Evolutionary conservation across 768 basidiomycete species (phyloP).

Genomic region (Lactarius hatsudake): DNA sequence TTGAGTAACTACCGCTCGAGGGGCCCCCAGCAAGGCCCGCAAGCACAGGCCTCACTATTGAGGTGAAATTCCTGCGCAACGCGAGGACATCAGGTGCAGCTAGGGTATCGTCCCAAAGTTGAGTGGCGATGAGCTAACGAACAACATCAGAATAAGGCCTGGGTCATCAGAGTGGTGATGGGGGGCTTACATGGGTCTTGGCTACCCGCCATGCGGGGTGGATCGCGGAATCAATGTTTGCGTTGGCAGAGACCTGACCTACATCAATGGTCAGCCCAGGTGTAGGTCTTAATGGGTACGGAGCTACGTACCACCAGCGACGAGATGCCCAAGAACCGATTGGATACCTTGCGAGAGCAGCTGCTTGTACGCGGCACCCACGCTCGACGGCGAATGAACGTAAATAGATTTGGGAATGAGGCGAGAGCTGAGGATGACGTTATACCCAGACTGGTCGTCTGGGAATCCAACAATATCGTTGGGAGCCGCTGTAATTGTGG

Average conservation of each 20-base stretch:
- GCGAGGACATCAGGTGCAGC: conserved; percentile 24
- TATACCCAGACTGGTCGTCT: conserved; percentile 21
- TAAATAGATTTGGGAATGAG: conserved; percentile 19
- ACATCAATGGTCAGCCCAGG: background rate
- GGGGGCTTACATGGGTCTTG: conserved; percentile 37
- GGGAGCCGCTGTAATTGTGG: conserved; percentile 9
- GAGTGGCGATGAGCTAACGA: conserved; percentile 4
- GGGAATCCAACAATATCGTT: conserved; percentile 12
- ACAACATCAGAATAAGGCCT: background rate
- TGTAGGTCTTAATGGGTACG: background rate
- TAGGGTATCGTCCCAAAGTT: conserved; percentile 2
- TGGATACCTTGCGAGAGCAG: conserved; percentile 16
- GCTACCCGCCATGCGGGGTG: conserved; percentile 39
- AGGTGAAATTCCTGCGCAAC: conserved; percentile 30
- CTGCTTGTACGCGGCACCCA: conserved; percentile 18
- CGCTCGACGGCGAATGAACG: background rate
- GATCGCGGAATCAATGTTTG: conserved; percentile 35
- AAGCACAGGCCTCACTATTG: conserved; percentile 32
- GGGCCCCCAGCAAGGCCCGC: conserved; percentile 31
- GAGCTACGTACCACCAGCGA: conserved; percentile 14
- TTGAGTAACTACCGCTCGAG: conserved; percentile 36
- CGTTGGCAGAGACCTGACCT: conserved; percentile 38
- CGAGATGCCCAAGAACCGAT: conserved; percentile 7
- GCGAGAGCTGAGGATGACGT: conserved; percentile 22
- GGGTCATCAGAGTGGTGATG: background rate